Evolutionary conservation across 805 yeast species (phyloP).

Genomic region (Yarrowia divulgata): DNA sequence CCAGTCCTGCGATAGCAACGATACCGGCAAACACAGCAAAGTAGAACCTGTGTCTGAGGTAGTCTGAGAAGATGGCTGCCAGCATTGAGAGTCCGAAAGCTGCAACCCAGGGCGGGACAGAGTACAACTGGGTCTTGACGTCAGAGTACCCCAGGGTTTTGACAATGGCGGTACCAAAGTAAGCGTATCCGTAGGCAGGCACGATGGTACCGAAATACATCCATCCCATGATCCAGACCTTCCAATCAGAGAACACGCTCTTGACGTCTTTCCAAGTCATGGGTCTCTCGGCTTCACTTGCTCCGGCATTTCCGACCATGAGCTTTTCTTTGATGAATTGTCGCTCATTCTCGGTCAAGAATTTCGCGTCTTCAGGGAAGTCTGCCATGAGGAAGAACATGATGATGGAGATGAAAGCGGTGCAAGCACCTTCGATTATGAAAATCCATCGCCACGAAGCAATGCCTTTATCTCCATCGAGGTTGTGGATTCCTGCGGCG

Average conservation of each 20-base stretch:
- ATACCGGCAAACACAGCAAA: slow-evolving; percentile 45
- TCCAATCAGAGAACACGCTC: slow-evolving; percentile 64
- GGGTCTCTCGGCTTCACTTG: slow-evolving; percentile 59
- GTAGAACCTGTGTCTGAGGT: slow-evolving; percentile 51
- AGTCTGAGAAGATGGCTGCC: slow-evolving; percentile 69
- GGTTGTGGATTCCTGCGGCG: slow-evolving; percentile 65
- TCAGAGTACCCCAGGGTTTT: slow-evolving; percentile 68
- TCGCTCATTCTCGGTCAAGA: slow-evolving; percentile 60
- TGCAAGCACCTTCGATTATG: slow-evolving; percentile 59
- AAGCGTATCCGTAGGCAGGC: slow-evolving; percentile 78
- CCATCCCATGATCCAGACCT: slow-evolving; percentile 64
- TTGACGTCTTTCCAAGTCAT: slow-evolving; percentile 57
- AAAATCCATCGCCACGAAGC: slow-evolving; percentile 66
- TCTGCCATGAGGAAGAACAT: slow-evolving; percentile 64
- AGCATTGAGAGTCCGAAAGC: slow-evolving; percentile 73
- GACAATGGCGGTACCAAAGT: slow-evolving; percentile 73
- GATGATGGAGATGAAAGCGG: slow-evolving; percentile 49
- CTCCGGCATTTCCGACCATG: slow-evolving; percentile 58
- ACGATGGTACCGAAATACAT: slow-evolving; percentile 70
- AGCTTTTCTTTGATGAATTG: slow-evolving; percentile 65
- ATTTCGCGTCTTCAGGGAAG: slow-evolving; percentile 73
- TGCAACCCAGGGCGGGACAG: slow-evolving; percentile 84
- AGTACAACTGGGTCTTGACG: slow-evolving; percentile 76
- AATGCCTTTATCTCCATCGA: slow-evolving; percentile 56
- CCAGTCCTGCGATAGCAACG: slow-evolving; percentile 62